Percentiles rank a stretch among this genome's conserved stretches.
These are phyloP conservation scores for Erysimum pusillum DNA, from an alignment of 441 rosid genomes.

Conservation along the genomic window DNA sequence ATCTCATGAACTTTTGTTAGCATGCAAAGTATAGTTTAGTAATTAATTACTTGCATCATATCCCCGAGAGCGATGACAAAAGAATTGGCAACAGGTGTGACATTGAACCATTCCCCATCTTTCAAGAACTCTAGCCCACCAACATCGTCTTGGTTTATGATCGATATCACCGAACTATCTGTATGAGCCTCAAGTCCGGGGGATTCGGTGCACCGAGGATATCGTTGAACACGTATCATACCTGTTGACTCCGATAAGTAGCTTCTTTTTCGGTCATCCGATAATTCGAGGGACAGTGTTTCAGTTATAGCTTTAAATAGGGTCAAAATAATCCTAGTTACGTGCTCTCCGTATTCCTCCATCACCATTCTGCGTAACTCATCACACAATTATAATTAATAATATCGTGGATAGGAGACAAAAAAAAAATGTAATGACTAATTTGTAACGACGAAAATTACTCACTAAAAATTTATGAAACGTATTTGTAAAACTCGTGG, in stretches of 20 bases:
- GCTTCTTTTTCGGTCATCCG: conserved; percentile 11
- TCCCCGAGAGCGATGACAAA: conserved; percentile 70
- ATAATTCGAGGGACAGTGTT: conserved; percentile 50
- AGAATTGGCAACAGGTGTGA: conserved; percentile 53
- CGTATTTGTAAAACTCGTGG: not conserved
- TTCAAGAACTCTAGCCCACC: conserved; percentile 69
- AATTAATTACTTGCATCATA: conserved; percentile 69
- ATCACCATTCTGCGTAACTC: conserved; percentile 47
- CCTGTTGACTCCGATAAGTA: conserved; percentile 61
- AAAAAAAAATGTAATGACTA: not conserved
- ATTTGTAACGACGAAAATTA: not conserved
- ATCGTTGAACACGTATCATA: conserved; percentile 61
- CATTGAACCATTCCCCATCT: conserved; percentile 60
- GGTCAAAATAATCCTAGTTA: conserved; percentile 53
- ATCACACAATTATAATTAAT: not conserved
- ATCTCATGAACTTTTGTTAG: not conserved
- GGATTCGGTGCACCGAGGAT: conserved; percentile 47
- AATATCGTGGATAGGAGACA: not conserved
- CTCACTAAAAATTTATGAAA: not conserved
- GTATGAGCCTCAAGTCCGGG: conserved; percentile 65
- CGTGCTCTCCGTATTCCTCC: conserved; percentile 71
- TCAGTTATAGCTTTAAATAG: conserved; percentile 54
- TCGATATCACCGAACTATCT: conserved; percentile 77
- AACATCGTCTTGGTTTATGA: conserved; percentile 59
- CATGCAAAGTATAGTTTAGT: conserved; percentile 11